These are phyloP conservation scores for Tricholoma sp. DNA, from an alignment of 768 basidiomycete genomes.

Conservation along the genomic window DNA sequence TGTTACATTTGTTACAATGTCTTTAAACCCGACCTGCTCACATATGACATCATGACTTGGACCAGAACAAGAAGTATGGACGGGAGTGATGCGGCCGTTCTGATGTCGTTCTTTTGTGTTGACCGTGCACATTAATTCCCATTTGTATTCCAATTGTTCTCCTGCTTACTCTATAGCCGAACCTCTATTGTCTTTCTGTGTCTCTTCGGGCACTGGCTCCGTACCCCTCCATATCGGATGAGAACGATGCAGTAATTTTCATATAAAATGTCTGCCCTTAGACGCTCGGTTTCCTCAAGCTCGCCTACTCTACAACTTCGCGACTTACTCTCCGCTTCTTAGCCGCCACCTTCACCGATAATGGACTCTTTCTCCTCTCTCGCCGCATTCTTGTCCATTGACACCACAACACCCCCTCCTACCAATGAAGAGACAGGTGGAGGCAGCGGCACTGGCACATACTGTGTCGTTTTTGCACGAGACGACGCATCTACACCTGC, in stretches of 20 bases:
- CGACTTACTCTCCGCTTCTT: background rate
- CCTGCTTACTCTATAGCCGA: background rate
- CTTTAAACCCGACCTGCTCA: too few relatives aligned
- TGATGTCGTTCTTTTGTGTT: too few relatives aligned
- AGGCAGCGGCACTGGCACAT: background rate
- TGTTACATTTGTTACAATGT: too few relatives aligned
- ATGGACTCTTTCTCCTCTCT: conserved; percentile 5
- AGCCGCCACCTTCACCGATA: background rate
- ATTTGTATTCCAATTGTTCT: background rate
- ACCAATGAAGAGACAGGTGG: conserved; percentile 3
- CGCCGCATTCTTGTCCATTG: background rate
- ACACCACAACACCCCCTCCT: conserved; percentile 1
- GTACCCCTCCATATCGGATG: background rate
- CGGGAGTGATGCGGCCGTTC: too few relatives aligned
- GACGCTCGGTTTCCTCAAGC: background rate
- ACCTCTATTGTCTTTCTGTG: background rate
- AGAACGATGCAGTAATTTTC: too few relatives aligned
- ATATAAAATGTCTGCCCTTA: background rate
- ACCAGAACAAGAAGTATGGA: too few relatives aligned
- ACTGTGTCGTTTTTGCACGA: conserved; percentile 4
- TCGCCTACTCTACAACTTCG: background rate
- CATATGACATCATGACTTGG: too few relatives aligned
- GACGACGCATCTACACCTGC: background rate
- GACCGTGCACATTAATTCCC: too few relatives aligned
- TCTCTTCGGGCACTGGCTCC: background rate